Evolutionary conservation across 306 rosid species (phyloP), one percentile per base, ranked within the genome.

Genomic region (Vicia sativa): DNA sequence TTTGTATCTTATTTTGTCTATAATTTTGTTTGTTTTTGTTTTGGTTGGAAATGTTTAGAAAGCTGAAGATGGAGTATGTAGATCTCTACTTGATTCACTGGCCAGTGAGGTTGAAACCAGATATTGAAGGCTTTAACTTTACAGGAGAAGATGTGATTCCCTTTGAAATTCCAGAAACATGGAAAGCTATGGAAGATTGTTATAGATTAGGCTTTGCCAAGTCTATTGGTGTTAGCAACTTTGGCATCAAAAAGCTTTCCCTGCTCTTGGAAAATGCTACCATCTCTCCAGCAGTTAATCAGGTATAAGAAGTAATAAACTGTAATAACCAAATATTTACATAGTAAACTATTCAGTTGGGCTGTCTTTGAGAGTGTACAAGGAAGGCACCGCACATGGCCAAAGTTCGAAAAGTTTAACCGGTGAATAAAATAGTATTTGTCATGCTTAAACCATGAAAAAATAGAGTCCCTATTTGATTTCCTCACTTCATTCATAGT

Each of bases 201-300:
- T 43, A 55, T 19, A 74, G 50, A 44, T 34, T 78, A 34, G 83
- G 83, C 8, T 55, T 82, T 31, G 78, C 78, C 14, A 82, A 74
- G 37, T 82, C 83, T 7, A 72, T 82, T 61, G 86, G 80, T 62
- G 80, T 78, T 25, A 67, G 86, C 76, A 78, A 82, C 69, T 82
- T 77, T 46, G 65, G 78, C 60, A 59, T 60, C 15, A 70, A 71
- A 66, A 75, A 75, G 5, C 71, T 80, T 35, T 16, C 67, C 2
- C 41, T 65, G 3, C 74, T 75, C 14, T 16, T 79, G 7, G 71
- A 79, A 69, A 71, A 59, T 75, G 75, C 72, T 3, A 58, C 75
- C 38, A 75, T 75, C 26, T 73, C 75, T 29, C 84, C 80, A 8
- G 75, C 84, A 5, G 80, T 80, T 35, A 80, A 75, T 53, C 80